A percentile compares a stretch with the other conserved stretches of the same genome.
phyloP scores from a whole-genome alignment of 306 rosid genomes.

The Cicer arietinum region DNA sequence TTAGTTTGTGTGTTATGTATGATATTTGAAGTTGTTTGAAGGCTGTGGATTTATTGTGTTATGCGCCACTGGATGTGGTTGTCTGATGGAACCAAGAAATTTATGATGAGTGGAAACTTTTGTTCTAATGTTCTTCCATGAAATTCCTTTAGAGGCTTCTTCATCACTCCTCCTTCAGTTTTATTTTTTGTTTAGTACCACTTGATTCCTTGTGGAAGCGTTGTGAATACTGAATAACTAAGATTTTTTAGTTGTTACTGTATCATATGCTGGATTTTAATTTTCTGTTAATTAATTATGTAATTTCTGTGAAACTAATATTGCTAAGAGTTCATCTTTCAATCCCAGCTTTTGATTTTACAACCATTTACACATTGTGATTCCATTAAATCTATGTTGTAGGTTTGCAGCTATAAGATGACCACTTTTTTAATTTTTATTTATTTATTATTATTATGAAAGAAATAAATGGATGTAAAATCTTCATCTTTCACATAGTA shows the following conservation, averaged over 20 bases:
- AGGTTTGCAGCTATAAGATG: slow-evolving; percentile 1
- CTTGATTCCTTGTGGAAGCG: background rate
- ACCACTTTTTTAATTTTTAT: background rate
- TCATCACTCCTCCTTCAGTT: no score
- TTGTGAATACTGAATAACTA: background rate
- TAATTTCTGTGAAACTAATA: slow-evolving; percentile 9
- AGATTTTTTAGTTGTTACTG: slow-evolving; percentile 1
- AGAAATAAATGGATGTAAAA: slow-evolving; percentile 33
- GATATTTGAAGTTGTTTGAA: background rate
- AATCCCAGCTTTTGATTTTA: slow-evolving; percentile 9
- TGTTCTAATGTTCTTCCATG: slow-evolving; percentile 7
- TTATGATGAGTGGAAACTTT: background rate
- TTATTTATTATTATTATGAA: slow-evolving; percentile 3
- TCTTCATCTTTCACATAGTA: slow-evolving; percentile 28
- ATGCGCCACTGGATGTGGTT: background rate
- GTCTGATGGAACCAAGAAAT: background rate
- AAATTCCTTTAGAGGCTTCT: slow-evolving; percentile 9
- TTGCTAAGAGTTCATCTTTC: slow-evolving; percentile 2
- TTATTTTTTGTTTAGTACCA: no score
- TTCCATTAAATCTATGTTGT: background rate
- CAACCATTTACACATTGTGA: slow-evolving; percentile 10
- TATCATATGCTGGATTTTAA: slow-evolving; percentile 25
- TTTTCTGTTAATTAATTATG: background rate
- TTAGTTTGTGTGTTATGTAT: no score
- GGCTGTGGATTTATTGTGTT: background rate